Evolutionary conservation across 192 early-diverging fungal species (phyloP).

Genomic region (Backusella psychrophila): DNA sequence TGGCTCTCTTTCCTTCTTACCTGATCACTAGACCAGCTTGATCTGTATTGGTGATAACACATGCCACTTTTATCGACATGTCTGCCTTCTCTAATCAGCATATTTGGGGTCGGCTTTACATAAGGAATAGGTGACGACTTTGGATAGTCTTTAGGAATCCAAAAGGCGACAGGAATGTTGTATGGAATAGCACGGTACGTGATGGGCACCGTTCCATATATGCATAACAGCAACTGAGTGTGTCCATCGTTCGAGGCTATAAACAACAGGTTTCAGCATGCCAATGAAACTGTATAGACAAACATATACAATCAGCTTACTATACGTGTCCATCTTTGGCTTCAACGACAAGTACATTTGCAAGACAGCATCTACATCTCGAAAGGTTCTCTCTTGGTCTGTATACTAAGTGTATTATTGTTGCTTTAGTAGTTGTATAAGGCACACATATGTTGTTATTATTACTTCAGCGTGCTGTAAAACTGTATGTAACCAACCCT

Average conservation of each 20-base stretch:
- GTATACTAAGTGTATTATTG: constrained; percentile 48
- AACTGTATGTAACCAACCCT: constrained; percentile 20
- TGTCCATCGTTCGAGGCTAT: constrained; percentile 60
- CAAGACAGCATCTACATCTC: constrained; percentile 63
- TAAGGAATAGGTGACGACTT: constrained; percentile 73
- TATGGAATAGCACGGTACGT: constrained; percentile 74
- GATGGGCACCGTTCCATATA: constrained; percentile 88
- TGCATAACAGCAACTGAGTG: constrained; percentile 67
- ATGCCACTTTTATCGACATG: constrained; percentile 80
- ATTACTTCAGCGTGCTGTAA: constrained; percentile 15
- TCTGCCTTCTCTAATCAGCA: constrained; percentile 78
- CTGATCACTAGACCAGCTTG: constrained; percentile 53
- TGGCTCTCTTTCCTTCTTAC: not conserved
- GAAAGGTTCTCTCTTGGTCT: constrained; percentile 55
- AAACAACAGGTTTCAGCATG: not conserved
- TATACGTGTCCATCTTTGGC: constrained; percentile 69
- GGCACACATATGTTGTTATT: not conserved
- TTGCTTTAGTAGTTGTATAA: not conserved
- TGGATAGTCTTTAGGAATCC: constrained; percentile 87
- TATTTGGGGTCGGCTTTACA: constrained; percentile 84
- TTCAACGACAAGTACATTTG: constrained; percentile 52
- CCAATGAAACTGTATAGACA: too few relatives aligned
- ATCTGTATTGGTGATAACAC: constrained; percentile 82
- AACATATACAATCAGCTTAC: constrained; percentile 36
- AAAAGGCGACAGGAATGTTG: constrained; percentile 90